Base-by-base conservation (phyloP, 1,284 basidiomycete species). In the Chalciporus piperatoides region DNA sequence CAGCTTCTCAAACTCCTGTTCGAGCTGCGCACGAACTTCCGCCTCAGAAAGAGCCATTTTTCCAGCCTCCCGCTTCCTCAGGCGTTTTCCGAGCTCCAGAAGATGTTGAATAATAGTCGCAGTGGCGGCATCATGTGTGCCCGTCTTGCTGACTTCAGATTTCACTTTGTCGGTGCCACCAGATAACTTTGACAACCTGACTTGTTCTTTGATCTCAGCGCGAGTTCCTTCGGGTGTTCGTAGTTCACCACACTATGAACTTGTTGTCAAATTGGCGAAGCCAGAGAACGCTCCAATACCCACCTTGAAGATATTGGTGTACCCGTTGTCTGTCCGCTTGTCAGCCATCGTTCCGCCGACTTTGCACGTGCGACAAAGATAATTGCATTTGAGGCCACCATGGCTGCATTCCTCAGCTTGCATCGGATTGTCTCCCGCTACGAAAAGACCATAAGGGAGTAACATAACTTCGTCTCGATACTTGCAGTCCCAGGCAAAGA, bases 361-460 rank as follows among this genome's bases (percentile, higher is more conserved):
- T n/a, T 62, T 52, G 48, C 69, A 71, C 0, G 54, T 60, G 2
- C 56, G 46, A 42, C 68, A 71, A 24, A 68, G 58, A 11, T 59
- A 54, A 15, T 69, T 71, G 6, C 59, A 57, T 2, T 40, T 56
- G 0, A 70, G 44, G 0, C 67, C 64, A 14, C 46, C 55, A 11
- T 69, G 66, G 28, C 65, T 65, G 37, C 62, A 68, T 12, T 59
- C 54, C 40, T 71, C 64, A 0, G 63, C 63, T 27, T 71, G 69
- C 68, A 71, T 70, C 0, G 64, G 69, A 44, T 72, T 72, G 49
- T 72, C 59, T 3, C 67, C 60, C 0, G 59, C 28, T 0, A 61
- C 32, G 24, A 69, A 54, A 0, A 69, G 48, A 0, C 41, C 27
- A 12, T 59, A 70, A 0, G 58, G 65, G 0, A 60, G 45, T 0